Base-by-base conservation (phyloP, 805 yeast species). In the Myxozyma lipomycoides region DNA sequence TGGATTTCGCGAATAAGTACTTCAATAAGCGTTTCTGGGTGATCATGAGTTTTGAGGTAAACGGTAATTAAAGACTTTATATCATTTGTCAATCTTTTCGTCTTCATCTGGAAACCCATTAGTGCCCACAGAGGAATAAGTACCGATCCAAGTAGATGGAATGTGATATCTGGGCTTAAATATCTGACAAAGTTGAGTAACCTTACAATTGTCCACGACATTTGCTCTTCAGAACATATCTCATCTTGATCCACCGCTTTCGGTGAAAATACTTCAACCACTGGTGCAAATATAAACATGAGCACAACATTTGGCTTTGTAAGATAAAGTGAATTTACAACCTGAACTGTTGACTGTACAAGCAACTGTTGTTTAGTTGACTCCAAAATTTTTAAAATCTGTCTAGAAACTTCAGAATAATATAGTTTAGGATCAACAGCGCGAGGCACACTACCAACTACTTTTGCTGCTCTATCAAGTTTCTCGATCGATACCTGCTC, bases 401-500 rank as follows among this genome's bases (percentile, higher is more conserved):
- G 97, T 3, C 53, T 50, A 3, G 88, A 84, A 4, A 91, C 68
- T n/a, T 66, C 71, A 1, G 69, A 58, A 56, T 81, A 82, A 64
- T 87, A 91, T 0, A 64, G 72, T 0, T 63, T 65, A 0, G 80
- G 70, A 1, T 73, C 48, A 6, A 83, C 61, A 0, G 63, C 61
- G 42, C 67, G 69, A 0, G 97, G 96, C 52, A 81, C 82, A 17
- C 82, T 67, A 25, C 84, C 64, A 15, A 91, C 65, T 1, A 87
- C 73, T 38, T 75, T 76, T n/a, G 85, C 78, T 1, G 86, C 84
- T 50, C 82, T 78, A 24, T 79, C 80, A 43, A 86, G 72, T 57
- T 81, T 84, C 28, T 78, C 80, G n/a, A 81, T 67, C 55, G 81
- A 82, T 12, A 88, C 67, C 10, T 79, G 81, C 49, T 84, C 91